Evolutionary conservation across 495 filamentous ascomycete genomes (phyloP).

Genomic region (Penicillium riverlandense): DNA sequence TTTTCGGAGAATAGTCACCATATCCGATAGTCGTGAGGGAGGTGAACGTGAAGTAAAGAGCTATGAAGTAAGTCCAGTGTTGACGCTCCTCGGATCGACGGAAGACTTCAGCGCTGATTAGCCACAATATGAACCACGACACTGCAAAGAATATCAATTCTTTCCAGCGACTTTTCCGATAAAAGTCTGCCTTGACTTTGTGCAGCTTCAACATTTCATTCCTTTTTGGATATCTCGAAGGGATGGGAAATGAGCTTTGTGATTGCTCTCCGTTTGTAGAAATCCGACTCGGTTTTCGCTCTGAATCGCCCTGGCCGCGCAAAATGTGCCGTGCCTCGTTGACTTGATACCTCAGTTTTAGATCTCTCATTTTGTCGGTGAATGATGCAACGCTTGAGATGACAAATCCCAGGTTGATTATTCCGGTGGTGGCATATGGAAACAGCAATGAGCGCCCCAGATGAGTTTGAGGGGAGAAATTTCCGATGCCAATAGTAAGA

Average conservation of each 20-base stretch:
- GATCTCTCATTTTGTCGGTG: conserved; percentile 68
- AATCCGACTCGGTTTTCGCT: too few relatives aligned
- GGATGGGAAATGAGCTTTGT: too few relatives aligned
- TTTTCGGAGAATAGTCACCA: conserved; percentile 43
- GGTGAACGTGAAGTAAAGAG: conserved; percentile 70
- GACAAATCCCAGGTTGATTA: conserved; percentile 74
- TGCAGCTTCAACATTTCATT: conserved; percentile 65
- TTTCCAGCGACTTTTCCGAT: conserved; percentile 54
- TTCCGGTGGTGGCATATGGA: conserved; percentile 67
- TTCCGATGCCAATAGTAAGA: conserved; percentile 74
- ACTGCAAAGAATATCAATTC: conserved; percentile 52
- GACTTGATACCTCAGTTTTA: conserved; percentile 39
- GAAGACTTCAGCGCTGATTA: conserved; percentile 68
- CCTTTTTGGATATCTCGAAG: conserved; percentile 22
- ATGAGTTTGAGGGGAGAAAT: conserved; percentile 51
- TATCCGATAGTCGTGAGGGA: conserved; percentile 72
- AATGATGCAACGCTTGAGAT: conserved; percentile 72
- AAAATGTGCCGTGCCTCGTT: background rate
- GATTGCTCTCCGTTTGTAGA: too few relatives aligned
- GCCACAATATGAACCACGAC: conserved; percentile 66
- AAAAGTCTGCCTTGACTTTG: conserved; percentile 39
- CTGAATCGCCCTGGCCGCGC: too few relatives aligned
- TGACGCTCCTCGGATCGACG: conserved; percentile 36
- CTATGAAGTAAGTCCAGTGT: background rate
- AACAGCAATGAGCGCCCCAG: conserved; percentile 58